A percentile compares a stretch with the other conserved stretches of the same genome.
Evolutionary conservation across 768 basidiomycete species (phyloP).

Genomic region (Coprinopsis cinerea): DNA sequence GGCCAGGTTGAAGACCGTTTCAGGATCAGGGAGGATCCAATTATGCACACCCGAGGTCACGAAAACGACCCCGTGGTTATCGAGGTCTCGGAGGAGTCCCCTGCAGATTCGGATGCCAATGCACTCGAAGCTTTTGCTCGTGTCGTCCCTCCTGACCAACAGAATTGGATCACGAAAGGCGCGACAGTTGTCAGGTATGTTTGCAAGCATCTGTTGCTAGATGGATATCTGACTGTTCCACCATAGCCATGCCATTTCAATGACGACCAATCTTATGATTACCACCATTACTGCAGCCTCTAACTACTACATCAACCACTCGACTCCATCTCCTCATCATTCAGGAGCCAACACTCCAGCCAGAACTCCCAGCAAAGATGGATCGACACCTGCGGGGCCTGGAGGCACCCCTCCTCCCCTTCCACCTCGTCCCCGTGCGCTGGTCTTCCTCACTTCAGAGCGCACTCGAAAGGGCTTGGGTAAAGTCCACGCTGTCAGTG

Average conservation of each 20-base stretch:
- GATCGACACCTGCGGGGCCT: constrained; percentile 8
- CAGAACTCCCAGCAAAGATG: constrained; percentile 7
- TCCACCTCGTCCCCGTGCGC: constrained; percentile 37
- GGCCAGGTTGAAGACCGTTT: constrained; percentile 60
- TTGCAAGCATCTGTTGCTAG: neutral
- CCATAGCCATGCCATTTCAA: constrained; percentile 59
- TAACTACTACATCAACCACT: constrained; percentile 53
- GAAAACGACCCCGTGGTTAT: constrained; percentile 67
- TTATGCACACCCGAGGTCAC: constrained; percentile 41
- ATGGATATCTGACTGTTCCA: constrained; percentile 6
- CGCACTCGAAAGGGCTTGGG: constrained; percentile 51
- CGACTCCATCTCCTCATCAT: constrained; percentile 44
- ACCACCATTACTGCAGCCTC: constrained; percentile 59
- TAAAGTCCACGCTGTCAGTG: constrained; percentile 57
- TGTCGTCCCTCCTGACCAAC: constrained; percentile 59
- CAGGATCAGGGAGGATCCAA: constrained; percentile 51
- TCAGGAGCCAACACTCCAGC: constrained; percentile 17
- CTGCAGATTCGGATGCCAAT: constrained; percentile 32
- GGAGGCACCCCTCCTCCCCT: constrained; percentile 22
- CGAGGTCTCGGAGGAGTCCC: constrained; percentile 51
- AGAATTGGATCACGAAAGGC: constrained; percentile 62
- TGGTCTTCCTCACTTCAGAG: constrained; percentile 57
- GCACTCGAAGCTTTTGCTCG: constrained; percentile 53
- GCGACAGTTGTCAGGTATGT: constrained; percentile 59
- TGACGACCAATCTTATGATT: constrained; percentile 56